phyloP scores from a whole-genome alignment of 2,329 filamentous ascomycete species.

The Xylariaceae sp. region DNA sequence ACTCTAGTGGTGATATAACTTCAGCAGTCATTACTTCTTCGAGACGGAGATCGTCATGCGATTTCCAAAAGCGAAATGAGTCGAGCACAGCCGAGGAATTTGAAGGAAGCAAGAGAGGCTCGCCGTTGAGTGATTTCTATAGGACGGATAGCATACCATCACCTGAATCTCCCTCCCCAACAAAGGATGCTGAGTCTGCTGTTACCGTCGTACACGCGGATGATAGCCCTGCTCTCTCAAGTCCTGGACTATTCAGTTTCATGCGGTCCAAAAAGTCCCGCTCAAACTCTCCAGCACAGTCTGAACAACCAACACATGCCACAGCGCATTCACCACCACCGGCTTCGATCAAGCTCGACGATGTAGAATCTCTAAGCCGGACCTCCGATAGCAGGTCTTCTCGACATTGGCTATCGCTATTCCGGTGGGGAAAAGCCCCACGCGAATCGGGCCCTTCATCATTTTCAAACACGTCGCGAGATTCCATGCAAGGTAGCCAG shows the following conservation, averaged over 20 bases:
- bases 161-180: slow-evolving; percentile 25
- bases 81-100: slow-evolving; percentile 20
- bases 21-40: slow-evolving; percentile 55
- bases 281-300: slow-evolving; percentile 47
- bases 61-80: slow-evolving; percentile 33
- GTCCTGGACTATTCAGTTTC: slow-evolving; percentile 36
- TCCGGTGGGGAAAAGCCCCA: slow-evolving; percentile 63
- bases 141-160: slow-evolving; percentile 46
- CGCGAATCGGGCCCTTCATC: slow-evolving; percentile 61
- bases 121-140: slow-evolving; percentile 45
- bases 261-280: slow-evolving; percentile 45
- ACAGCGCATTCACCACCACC: slow-evolving; percentile 31
- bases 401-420: slow-evolving; percentile 66
- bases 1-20: slow-evolving; percentile 53
- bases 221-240: slow-evolving; percentile 28
- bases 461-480: slow-evolving; percentile 88
- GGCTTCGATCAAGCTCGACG: slow-evolving; percentile 40
- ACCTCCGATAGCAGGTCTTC: slow-evolving; percentile 52
- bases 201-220: slow-evolving; percentile 12
- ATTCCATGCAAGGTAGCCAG: slow-evolving; percentile 63
- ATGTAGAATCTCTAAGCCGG: slow-evolving; percentile 49
- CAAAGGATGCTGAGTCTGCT: slow-evolving; percentile 13
- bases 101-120: slow-evolving; percentile 23
- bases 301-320: slow-evolving; percentile 38
- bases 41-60: slow-evolving; percentile 45